Conservation (phyloP, 495 filamentous ascomycete genomes). For the Penicillium goetzii region DNA sequence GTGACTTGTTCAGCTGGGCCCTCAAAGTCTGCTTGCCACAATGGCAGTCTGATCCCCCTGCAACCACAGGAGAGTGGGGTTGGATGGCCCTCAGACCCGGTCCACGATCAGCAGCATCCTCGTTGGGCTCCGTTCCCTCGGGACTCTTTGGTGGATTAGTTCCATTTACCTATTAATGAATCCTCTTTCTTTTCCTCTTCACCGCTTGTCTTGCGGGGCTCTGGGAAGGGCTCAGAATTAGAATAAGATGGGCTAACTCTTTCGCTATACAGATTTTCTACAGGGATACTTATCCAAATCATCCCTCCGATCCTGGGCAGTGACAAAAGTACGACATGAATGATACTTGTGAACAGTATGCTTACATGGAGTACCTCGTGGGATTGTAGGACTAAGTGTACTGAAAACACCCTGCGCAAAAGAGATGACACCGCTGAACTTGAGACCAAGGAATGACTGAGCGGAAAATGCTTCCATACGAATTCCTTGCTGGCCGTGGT, state of each 20-base stretch:
- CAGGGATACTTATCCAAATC: conserved; percentile 11
- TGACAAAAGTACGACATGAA: conserved; percentile 11
- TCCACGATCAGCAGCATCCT: conserved; percentile 32
- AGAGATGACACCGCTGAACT: neutral
- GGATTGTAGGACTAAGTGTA: neutral
- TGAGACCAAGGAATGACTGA: neutral
- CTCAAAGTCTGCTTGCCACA: conserved; percentile 13
- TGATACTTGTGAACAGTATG: neutral
- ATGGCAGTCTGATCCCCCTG: conserved; percentile 17
- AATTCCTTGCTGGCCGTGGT: conserved; percentile 9
- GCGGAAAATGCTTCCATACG: conserved; percentile 23
- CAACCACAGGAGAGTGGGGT: conserved; percentile 26
- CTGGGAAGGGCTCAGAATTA: neutral
- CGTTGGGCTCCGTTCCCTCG: conserved; percentile 34
- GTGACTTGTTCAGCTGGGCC: conserved; percentile 27
- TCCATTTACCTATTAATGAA: conserved; percentile 14
- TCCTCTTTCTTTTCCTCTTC: conserved; percentile 17
- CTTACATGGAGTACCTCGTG: neutral
- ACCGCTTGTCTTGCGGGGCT: conserved; percentile 33
- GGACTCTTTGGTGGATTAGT: conserved; percentile 25
- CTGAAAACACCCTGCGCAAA: neutral
- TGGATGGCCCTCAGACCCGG: conserved; percentile 14
- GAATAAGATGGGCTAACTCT: neutral
- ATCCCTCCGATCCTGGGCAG: neutral
- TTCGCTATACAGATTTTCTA: conserved; percentile 17